Percentiles rank a stretch among this genome's conserved stretches.
Conservation (phyloP, 768 basidiomycete species). For the Lactifluus volemus region DNA sequence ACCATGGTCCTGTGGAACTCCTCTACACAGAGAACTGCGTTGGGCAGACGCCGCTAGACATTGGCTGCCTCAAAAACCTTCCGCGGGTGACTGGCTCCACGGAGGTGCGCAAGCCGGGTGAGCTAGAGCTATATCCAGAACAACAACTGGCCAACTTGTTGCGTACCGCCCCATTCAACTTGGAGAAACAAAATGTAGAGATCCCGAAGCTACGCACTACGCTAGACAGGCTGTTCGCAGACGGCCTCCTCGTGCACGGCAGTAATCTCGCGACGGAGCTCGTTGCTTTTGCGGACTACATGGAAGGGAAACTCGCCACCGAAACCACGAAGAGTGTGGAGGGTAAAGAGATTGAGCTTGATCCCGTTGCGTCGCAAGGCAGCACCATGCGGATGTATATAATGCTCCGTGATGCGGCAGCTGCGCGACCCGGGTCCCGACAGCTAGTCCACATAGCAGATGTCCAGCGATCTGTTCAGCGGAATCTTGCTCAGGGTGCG, state of each 20-base stretch:
- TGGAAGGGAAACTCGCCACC: constrained; percentile 4
- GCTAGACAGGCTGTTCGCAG: constrained; percentile 7
- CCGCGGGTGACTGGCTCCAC: not conserved
- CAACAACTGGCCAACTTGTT: not conserved
- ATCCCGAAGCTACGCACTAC: constrained; percentile 13
- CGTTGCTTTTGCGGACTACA: not conserved
- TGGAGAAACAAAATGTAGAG: constrained; percentile 9
- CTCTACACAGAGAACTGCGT: constrained; percentile 40
- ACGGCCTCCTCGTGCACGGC: constrained; percentile 4
- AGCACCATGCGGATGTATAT: not conserved
- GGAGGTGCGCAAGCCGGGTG: not conserved
- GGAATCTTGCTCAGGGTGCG: not conserved
- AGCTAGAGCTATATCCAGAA: not conserved
- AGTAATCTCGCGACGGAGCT: constrained; percentile 9
- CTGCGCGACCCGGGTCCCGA: not conserved
- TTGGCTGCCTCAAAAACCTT: constrained; percentile 19
- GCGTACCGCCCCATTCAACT: not conserved
- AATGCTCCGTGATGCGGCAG: not conserved
- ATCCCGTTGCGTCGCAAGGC: not conserved
- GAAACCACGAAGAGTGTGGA: not conserved
- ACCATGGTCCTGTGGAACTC: constrained; percentile 30
- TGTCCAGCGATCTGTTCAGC: constrained; percentile 13
- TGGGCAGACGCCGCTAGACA: constrained; percentile 27
- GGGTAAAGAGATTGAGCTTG: not conserved
- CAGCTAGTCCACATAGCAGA: constrained; percentile 15